Evolutionary conservation across 164 flowering plant species (phyloP).

Genomic region (Kingdonia uniflora): DNA sequence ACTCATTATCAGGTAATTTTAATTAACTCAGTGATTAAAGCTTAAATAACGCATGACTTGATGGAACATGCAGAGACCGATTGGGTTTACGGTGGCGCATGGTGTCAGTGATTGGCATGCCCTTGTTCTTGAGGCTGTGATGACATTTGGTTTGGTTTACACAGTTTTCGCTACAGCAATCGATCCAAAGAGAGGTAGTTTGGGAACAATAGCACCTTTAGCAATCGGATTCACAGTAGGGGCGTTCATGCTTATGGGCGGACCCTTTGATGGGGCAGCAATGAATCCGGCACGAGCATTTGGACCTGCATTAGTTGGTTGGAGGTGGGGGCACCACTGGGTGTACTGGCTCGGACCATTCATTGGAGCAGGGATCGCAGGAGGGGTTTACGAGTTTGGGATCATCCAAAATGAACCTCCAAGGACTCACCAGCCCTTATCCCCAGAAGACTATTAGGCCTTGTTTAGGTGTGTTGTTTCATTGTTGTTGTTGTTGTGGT

Average conservation of each 20-base stretch:
- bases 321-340: slow-evolving; percentile 67
- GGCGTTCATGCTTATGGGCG: slow-evolving; percentile 46
- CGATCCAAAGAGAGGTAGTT: slow-evolving; percentile 48
- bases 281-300: slow-evolving; percentile 71
- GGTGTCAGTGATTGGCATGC: slow-evolving; percentile 34
- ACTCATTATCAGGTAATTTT: background rate
- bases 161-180: slow-evolving; percentile 47
- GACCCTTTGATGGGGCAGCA: slow-evolving; percentile 58
- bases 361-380: slow-evolving; percentile 43
- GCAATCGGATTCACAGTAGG: slow-evolving; percentile 49
- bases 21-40: too few species aligned
- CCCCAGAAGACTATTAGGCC: slow-evolving; percentile 20
- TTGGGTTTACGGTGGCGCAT: slow-evolving; percentile 25
- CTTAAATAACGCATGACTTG: background rate
- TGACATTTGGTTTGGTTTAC: slow-evolving; percentile 57
- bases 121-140: slow-evolving; percentile 38
- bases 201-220: slow-evolving; percentile 45
- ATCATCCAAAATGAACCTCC: background rate
- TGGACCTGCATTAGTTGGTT: slow-evolving; percentile 59
- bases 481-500: too few species aligned
- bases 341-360: slow-evolving; percentile 64
- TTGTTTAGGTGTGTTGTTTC: background rate
- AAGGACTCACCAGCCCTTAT: slow-evolving; percentile 18
- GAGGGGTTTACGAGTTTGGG: slow-evolving; percentile 33
- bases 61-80: slow-evolving; percentile 1